Evolutionary conservation across 768 basidiomycete species (phyloP).

Genomic region (Macrolepiota fuliginosa): DNA sequence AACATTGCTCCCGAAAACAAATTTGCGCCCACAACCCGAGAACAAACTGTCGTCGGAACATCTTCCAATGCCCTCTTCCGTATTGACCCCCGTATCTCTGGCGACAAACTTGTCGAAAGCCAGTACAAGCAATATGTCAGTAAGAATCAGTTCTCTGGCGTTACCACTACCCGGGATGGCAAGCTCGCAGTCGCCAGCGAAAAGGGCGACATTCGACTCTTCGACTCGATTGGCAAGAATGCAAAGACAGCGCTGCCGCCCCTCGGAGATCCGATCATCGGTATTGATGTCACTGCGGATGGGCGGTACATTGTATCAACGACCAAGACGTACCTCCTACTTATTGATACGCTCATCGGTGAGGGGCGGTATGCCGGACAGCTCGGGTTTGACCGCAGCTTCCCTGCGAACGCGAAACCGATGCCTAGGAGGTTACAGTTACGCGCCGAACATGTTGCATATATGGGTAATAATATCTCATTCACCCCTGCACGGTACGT

Average conservation of each 20-base stretch:
- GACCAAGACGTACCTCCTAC: slow-evolving; percentile 87
- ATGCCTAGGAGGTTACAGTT: slow-evolving; percentile 86
- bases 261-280: slow-evolving; percentile 91
- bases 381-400: slow-evolving; percentile 89
- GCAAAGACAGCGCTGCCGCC: slow-evolving; percentile 97
- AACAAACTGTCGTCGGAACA: slow-evolving; percentile 90
- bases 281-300: slow-evolving; percentile 91
- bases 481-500: slow-evolving; percentile 92
- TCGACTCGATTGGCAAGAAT: slow-evolving; percentile 96
- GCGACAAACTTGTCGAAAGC: slow-evolving; percentile 89
- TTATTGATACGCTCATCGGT: slow-evolving; percentile 94
- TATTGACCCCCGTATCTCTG: slow-evolving; percentile 92
- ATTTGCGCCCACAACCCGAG: slow-evolving; percentile 88
- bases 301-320: slow-evolving; percentile 96
- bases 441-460: slow-evolving; percentile 88
- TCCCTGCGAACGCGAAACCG: slow-evolving; percentile 94
- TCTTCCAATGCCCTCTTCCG: slow-evolving; percentile 97
- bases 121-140: slow-evolving; percentile 95
- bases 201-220: slow-evolving; percentile 95
- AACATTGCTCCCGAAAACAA: slow-evolving; percentile 93
- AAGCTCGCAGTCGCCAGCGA: slow-evolving; percentile 91
- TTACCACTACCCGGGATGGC: slow-evolving; percentile 83
- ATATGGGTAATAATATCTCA: slow-evolving; percentile 83
- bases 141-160: slow-evolving; percentile 94
- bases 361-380: slow-evolving; percentile 82